Evolutionary conservation across 495 filamentous ascomycete genomes (phyloP).

Genomic region (Penicillium bovifimosum): DNA sequence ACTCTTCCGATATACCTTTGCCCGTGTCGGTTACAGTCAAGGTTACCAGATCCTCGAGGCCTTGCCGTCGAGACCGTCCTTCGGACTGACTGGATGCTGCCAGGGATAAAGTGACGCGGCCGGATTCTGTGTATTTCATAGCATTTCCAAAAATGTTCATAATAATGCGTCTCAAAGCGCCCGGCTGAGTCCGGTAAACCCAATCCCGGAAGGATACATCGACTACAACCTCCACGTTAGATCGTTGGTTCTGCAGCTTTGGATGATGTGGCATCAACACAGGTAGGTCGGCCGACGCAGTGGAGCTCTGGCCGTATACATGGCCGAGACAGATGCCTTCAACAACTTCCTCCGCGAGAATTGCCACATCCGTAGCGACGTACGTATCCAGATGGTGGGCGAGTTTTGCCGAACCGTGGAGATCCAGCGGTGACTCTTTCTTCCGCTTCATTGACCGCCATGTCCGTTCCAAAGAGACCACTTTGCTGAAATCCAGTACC

Average conservation of each 20-base stretch:
- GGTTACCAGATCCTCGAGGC: slow-evolving; percentile 35
- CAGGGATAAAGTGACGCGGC: slow-evolving; percentile 59
- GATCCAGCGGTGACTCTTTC: slow-evolving; percentile 25
- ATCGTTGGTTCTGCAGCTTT: slow-evolving; percentile 6
- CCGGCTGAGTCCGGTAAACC: slow-evolving; percentile 62
- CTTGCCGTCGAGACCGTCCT: slow-evolving; percentile 30
- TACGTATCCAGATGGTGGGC: slow-evolving; percentile 42
- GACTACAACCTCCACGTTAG: slow-evolving; percentile 53
- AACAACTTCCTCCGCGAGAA: slow-evolving; percentile 46
- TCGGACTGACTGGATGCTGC: slow-evolving; percentile 38
- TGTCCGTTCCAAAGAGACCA: slow-evolving; percentile 51
- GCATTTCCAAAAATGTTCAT: slow-evolving; percentile 84
- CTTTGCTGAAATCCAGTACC: slow-evolving; percentile 67
- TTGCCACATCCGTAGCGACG: slow-evolving; percentile 37
- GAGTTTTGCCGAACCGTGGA: slow-evolving; percentile 28
- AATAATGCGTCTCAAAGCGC: slow-evolving; percentile 66
- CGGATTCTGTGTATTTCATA: slow-evolving; percentile 68
- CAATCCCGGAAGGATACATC: slow-evolving; percentile 59
- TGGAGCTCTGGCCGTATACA: slow-evolving; percentile 34
- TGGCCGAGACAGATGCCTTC: slow-evolving; percentile 51
- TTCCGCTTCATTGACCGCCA: slow-evolving; percentile 37
- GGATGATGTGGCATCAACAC: slow-evolving; percentile 12
- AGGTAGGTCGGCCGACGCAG: slow-evolving; percentile 23
- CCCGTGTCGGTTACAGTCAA: slow-evolving; percentile 62
- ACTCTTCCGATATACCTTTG: slow-evolving; percentile 69